Conservation (phyloP, 352 stramenopile species). For the Phytophthora tubulina region DNA sequence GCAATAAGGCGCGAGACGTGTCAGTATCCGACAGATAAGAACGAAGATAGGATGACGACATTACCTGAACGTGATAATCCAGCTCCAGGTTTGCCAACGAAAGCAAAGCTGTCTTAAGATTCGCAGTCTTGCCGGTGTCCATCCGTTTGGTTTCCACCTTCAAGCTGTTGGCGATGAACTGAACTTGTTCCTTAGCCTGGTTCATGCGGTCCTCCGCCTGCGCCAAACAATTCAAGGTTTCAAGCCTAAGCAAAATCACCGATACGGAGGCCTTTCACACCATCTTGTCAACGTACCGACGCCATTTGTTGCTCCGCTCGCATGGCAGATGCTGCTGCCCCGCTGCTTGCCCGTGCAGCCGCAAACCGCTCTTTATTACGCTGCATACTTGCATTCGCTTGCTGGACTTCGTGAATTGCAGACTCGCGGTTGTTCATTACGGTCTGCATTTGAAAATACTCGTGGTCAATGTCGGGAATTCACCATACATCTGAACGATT, state of each 20-base stretch:
- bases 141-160: conserved; percentile 88
- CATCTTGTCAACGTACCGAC: conserved; percentile 50
- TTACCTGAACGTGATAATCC: conserved; percentile 85
- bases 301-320: conserved; percentile 90
- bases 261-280: neutral
- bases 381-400: conserved; percentile 92
- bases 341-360: conserved; percentile 84
- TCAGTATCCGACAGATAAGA: conserved; percentile 15
- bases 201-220: conserved; percentile 91
- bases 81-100: conserved; percentile 81
- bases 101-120: conserved; percentile 83
- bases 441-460: conserved; percentile 48
- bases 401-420: conserved; percentile 86
- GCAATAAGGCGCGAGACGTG: neutral
- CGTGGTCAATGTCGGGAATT: conserved; percentile 3
- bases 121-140: conserved; percentile 80
- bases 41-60: neutral
- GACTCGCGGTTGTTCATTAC: conserved; percentile 90
- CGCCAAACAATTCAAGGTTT: neutral
- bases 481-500: neutral
- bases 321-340: conserved; percentile 87
- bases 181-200: conserved; percentile 85
- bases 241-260: neutral
- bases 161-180: conserved; percentile 89
- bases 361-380: conserved; percentile 91